Percentiles rank a stretch among this genome's conserved stretches.
These are phyloP conservation scores for Coemansia sp. DNA, from an alignment of 192 early-diverging fungal species.

Conservation along the genomic window DNA sequence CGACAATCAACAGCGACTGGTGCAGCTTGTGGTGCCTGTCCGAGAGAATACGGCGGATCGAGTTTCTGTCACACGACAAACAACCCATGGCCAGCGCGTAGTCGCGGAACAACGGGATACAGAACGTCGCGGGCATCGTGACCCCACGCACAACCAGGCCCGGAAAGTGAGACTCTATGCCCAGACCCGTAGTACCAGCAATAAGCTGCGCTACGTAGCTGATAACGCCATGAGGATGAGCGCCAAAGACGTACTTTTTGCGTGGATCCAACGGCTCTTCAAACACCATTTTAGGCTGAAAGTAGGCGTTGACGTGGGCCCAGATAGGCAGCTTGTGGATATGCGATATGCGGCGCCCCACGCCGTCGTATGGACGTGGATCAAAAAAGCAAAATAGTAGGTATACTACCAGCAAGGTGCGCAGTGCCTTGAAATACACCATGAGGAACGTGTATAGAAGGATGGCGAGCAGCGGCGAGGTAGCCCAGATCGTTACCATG, in stretches of 20 bases:
- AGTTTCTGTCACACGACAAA: slow-evolving; percentile 72
- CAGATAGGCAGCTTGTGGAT: slow-evolving; percentile 64
- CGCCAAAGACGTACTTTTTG: slow-evolving; percentile 86
- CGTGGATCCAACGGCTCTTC: slow-evolving; percentile 80
- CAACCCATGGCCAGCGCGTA: slow-evolving; percentile 77
- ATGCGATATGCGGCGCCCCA: slow-evolving; percentile 61
- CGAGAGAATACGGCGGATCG: slow-evolving; percentile 80
- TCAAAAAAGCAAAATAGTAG: slow-evolving; percentile 76
- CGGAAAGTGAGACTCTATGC: slow-evolving; percentile 73
- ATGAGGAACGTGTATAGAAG: slow-evolving; percentile 66
- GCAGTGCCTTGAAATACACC: slow-evolving; percentile 56
- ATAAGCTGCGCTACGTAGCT: slow-evolving; percentile 79
- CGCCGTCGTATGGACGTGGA: slow-evolving; percentile 74
- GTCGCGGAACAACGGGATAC: slow-evolving; percentile 85
- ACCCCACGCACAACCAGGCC: slow-evolving; percentile 78
- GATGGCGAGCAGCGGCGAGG: slow-evolving; percentile 44
- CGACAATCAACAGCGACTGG: slow-evolving; percentile 71
- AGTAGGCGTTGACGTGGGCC: slow-evolving; percentile 79
- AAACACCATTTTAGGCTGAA: slow-evolving; percentile 78
- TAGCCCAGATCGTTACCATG: slow-evolving; percentile 46
- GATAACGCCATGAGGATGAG: slow-evolving; percentile 93
- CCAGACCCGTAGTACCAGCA: slow-evolving; percentile 80
- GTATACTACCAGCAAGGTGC: slow-evolving; percentile 70
- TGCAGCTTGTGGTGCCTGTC: slow-evolving; percentile 57
- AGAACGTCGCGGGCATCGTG: slow-evolving; percentile 83